Conservation (phyloP, 169 alveolate species). For the Plasmodium knowlesi region DNA sequence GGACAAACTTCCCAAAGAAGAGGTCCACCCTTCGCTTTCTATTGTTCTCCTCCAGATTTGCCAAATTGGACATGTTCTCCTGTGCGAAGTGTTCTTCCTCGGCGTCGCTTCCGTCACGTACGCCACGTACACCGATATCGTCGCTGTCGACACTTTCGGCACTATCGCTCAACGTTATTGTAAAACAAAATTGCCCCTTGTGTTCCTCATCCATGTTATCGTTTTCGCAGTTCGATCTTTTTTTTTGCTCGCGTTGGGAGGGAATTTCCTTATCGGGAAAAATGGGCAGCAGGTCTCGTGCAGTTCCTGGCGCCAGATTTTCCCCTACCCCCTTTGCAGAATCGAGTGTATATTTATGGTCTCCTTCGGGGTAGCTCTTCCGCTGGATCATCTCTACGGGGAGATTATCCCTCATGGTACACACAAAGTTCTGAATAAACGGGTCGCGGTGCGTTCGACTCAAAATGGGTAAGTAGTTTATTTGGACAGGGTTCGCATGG, state of each 20-base stretch:
- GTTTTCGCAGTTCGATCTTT: not conserved
- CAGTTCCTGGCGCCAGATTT: not conserved
- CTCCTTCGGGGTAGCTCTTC: not conserved
- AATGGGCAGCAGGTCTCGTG: not conserved
- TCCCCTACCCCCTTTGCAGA: not conserved
- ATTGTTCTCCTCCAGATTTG: not conserved
- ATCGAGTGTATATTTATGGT: not conserved
- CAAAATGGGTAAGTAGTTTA: not conserved
- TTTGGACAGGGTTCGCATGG: not conserved
- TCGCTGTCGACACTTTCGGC: not conserved
- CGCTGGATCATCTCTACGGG: not conserved
- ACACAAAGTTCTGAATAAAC: slow-evolving; percentile 19
- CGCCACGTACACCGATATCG: too few species aligned
- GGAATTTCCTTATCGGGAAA: not conserved
- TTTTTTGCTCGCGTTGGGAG: not conserved
- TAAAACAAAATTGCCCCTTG: slow-evolving; percentile 26
- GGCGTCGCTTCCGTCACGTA: not conserved
- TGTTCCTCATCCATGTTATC: not conserved
- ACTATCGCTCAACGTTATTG: slow-evolving; percentile 15
- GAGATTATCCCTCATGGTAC: not conserved
- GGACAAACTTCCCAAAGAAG: slow-evolving; percentile 26
- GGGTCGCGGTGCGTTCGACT: not conserved
- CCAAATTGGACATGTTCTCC: not conserved
- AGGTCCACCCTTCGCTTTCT: not conserved
- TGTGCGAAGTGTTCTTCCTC: not conserved